Base-by-base conservation (phyloP, 208 protist genomes). In the Balamuthia mandrillaris region DNA sequence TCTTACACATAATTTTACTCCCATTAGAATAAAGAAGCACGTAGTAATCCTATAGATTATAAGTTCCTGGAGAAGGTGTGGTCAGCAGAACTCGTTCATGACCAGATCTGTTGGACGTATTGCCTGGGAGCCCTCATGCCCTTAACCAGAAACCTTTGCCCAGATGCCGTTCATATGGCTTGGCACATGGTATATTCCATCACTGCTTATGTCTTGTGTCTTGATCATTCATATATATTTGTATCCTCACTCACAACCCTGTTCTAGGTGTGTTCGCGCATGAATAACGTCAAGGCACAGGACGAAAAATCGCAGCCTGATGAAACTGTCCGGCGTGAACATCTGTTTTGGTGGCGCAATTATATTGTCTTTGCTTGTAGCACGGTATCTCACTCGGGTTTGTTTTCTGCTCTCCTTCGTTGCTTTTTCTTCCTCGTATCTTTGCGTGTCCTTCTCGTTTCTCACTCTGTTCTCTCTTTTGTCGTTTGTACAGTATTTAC, bases 51-150 rank as follows among this genome's bases (percentile, higher is more conserved):
- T 52, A 18, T 52, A n/a, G 47, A 18, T 52, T n/a, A n/a, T 18
- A 52, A 18, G 14, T n/a, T 52, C 14, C 47, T 52, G 47, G 18
- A 10, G 18, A 10, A 52, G 14, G 47, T n/a, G 47, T 10, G 14
- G 47, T n/a, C 47, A n/a, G 10, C 47, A 52, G 14, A 10, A 10
- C 47, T 18, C 18, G 47, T 52, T 52, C 47, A 72, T 29, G 70
- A 79, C 18, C 70, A 79, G 58, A 58, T 79, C 5, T 79, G 16
- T 47, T 79, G 70, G 70, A 79, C 70, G 44, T 79, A 79, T 39
- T 79, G 70, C 33, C 49, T 79, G 70, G 70, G 70, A 3, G 70
- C 70, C 6, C 70, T 79, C 33, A 79, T 79, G 70, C 70, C 70
- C 1, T 47, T 51, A 4, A 79, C 70, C 9, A 39, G 51, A 14